Base-by-base conservation (phyloP, 2,329 filamentous ascomycete genomes). In the Neoascochyta sp. region DNA sequence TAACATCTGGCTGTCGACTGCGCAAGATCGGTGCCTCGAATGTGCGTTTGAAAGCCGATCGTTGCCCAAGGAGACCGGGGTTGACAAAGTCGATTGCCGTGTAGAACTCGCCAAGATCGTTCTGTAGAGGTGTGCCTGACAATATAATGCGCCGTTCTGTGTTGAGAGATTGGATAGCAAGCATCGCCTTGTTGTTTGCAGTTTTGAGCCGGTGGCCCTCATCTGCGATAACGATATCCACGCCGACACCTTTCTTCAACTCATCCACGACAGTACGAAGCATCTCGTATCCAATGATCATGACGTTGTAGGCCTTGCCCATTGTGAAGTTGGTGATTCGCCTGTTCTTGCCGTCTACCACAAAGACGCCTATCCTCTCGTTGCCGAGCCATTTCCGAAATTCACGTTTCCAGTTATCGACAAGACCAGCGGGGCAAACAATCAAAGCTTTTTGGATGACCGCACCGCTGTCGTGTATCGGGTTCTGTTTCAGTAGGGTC, bases 281-380 rank as follows among this genome's bases (percentile, higher is more conserved):
- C 59, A 81, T 81, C 56, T 86, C 81, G 49, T 86, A 86, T 2
- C 81, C 81, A 34, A 86, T 76, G 43, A 86, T 81, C 78, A 85
- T 80, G 14, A 86, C 70, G 44, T 73, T 81, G 52, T 84, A 86
- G 14, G 73, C 71, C 49, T 71, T 80, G 16, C 81, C 80, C 61
- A 69, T 76, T 1, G 81, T 85, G 51, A 86, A 86, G 52, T 83
- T 78, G 2, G 75, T 78, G 16, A 85, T 63, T 24, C 75, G 72
- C 36, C 70, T 77, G 34, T 78, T 71, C 40, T 78, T 77, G 3
- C 41, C 37, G 38, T 75, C 71, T 12, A 73, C 74, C 9, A 84
- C 74, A 44, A 83, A 79, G 1, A 86, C 78, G 4, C 81, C 81
- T 33, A 86, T 73, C 13, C 79, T 68, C 45, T 85, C 80, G 41